Conservation (phyloP, 2,329 filamentous ascomycete species). For the Nemania abortiva region DNA sequence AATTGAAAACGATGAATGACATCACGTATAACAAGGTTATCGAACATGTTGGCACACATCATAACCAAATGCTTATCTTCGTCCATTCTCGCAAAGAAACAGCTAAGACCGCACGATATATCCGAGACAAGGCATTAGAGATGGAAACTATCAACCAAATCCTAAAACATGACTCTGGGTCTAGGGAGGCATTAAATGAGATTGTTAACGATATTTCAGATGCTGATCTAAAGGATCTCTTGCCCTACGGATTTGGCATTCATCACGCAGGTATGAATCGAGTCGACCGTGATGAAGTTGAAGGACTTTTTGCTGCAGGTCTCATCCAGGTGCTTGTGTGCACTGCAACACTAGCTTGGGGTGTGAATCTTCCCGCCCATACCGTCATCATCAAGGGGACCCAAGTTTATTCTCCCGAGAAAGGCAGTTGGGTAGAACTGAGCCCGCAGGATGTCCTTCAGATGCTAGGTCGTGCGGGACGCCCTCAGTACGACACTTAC, state of each 20-base stretch:
- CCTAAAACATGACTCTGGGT: slow-evolving; percentile 90
- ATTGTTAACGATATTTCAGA: slow-evolving; percentile 87
- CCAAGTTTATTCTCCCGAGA: slow-evolving; percentile 97
- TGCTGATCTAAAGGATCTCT: slow-evolving; percentile 88
- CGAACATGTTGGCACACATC: slow-evolving; percentile 91
- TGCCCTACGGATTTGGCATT: slow-evolving; percentile 97
- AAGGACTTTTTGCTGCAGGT: slow-evolving; percentile 92
- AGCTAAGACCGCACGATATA: slow-evolving; percentile 95
- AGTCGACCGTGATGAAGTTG: slow-evolving; percentile 93
- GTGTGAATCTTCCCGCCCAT: slow-evolving; percentile 96
- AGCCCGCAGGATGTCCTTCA: slow-evolving; percentile 98
- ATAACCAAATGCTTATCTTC: slow-evolving; percentile 99
- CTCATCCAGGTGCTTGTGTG: slow-evolving; percentile 95
- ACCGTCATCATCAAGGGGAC: slow-evolving; percentile 99
- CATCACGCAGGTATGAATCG: slow-evolving; percentile 98
- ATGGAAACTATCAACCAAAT: slow-evolving; percentile 97
- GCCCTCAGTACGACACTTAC: slow-evolving; percentile 96
- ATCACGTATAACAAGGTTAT: slow-evolving; percentile 98
- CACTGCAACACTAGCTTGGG: slow-evolving; percentile 98
- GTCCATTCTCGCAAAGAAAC: slow-evolving; percentile 99
- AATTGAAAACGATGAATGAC: slow-evolving; percentile 99
- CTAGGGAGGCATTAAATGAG: slow-evolving; percentile 86
- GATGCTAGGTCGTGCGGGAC: slow-evolving; percentile 97
- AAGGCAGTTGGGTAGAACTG: slow-evolving; percentile 97
- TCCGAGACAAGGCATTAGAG: slow-evolving; percentile 96